Conservation (phyloP, 805 yeast species). For the Yamadazyma ubonensis region DNA sequence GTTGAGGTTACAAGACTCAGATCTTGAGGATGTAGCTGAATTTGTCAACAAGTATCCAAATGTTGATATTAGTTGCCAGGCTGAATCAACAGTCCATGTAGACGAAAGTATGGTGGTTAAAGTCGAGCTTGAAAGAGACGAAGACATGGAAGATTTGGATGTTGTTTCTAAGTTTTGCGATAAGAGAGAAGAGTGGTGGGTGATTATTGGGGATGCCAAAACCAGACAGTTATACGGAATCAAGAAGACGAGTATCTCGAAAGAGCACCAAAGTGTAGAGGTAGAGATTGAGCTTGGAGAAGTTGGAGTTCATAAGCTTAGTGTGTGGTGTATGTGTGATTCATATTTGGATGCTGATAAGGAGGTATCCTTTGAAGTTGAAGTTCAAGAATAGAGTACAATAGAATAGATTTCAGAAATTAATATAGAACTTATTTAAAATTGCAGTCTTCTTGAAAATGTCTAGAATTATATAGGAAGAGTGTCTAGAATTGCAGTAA, state of each 20-base stretch:
- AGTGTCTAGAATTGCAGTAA: no score
- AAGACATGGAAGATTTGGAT: slow-evolving; percentile 62
- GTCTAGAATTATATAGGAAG: no score
- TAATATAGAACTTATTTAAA: no score
- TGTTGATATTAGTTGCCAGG: slow-evolving; percentile 61
- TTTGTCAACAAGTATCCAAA: slow-evolving; percentile 91
- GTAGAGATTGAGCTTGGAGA: slow-evolving; percentile 62
- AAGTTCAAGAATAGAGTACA: slow-evolving; percentile 30
- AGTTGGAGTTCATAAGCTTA: slow-evolving; percentile 56
- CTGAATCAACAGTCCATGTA: slow-evolving; percentile 38
- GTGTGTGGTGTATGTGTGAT: slow-evolving; percentile 87
- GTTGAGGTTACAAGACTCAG: slow-evolving; percentile 50
- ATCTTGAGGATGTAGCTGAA: slow-evolving; percentile 68
- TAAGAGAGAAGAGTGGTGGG: slow-evolving; percentile 82
- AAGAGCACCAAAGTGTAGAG: slow-evolving; percentile 51
- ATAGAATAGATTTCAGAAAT: neutral
- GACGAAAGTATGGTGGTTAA: slow-evolving; percentile 47
- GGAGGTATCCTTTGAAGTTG: slow-evolving; percentile 59
- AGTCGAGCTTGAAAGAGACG: slow-evolving; percentile 65
- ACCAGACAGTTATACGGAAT: slow-evolving; percentile 68
- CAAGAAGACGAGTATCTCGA: slow-evolving; percentile 56
- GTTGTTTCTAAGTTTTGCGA: slow-evolving; percentile 53
- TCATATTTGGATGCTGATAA: slow-evolving; percentile 92
- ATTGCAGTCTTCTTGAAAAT: no score
- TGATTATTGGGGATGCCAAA: slow-evolving; percentile 69